Percentiles rank a stretch among this genome's conserved stretches.
Evolutionary conservation across 2,329 filamentous ascomycete species (phyloP).

Genomic region (Ilyonectria sp.): DNA sequence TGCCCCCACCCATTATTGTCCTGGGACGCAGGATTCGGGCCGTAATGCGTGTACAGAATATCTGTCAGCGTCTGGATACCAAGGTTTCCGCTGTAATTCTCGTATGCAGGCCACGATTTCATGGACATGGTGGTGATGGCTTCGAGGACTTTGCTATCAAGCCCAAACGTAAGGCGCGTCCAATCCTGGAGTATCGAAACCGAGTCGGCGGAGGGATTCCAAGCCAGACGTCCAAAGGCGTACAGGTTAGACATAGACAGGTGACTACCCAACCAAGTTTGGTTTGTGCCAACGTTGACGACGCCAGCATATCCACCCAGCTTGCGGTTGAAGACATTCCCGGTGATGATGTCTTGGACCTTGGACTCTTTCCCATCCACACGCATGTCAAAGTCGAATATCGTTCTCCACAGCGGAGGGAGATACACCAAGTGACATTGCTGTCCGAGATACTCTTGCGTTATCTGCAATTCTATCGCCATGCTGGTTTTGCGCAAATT

Average conservation of each 20-base stretch:
- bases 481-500: conserved; percentile 60
- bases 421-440: conserved; percentile 79
- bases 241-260: conserved; percentile 81
- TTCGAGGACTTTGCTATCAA: conserved; percentile 67
- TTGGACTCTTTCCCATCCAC: conserved; percentile 69
- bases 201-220: conserved; percentile 68
- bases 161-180: conserved; percentile 77
- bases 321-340: conserved; percentile 69
- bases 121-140: conserved; percentile 75
- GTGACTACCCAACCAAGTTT: conserved; percentile 79
- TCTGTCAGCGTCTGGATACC: conserved; percentile 80
- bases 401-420: conserved; percentile 77
- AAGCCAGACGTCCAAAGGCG: conserved; percentile 77
- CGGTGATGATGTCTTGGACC: conserved; percentile 73
- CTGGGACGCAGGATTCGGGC: conserved; percentile 76
- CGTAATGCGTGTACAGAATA: conserved; percentile 74
- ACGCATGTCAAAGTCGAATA: conserved; percentile 77
- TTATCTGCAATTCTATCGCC: conserved; percentile 77
- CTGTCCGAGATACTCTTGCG: conserved; percentile 81
- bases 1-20: conserved; percentile 80
- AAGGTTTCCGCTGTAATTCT: conserved; percentile 79
- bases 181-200: conserved; percentile 71
- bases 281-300: conserved; percentile 76
- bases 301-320: conserved; percentile 77
- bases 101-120: conserved; percentile 79